Base-by-base conservation (phyloP, 2,329 filamentous ascomycete genomes). In the Calycina marina region DNA sequence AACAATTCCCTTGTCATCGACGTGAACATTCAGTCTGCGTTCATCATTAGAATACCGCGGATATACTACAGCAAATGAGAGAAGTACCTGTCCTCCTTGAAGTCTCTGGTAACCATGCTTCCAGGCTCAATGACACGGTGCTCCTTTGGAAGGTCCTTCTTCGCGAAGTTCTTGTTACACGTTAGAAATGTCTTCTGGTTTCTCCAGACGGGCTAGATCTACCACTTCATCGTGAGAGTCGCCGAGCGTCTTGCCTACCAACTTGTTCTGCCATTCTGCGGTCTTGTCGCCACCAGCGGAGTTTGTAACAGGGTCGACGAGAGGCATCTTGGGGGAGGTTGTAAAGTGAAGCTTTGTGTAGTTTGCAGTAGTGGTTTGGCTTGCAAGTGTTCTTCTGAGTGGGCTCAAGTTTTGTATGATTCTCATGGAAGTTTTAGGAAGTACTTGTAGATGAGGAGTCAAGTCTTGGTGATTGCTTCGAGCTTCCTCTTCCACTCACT, bases 171-270 rank as follows among this genome's bases (percentile, higher is more conserved):
- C 72, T 77, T 39, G 4, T 4, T 14, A 25, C 8, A 28, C 14
- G 12, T 39, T 11, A 37, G 30, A 13, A 37, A 22, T 32, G 27
- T 12, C 34, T 17, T n/a, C 13, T 13, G 18, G n/a, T 36, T 14
- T 29, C 14, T 24, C 12, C 17, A 18, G 5, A 12, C 6, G 26
- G 3, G 9, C 25, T 15, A 5, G 14, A 43, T 62, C 34, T 54
- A 76, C 72, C 6, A 61, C 69, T 50, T 69, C 67, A 41, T 57
- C 65, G 33, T 61, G 60, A 12, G 54, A 51, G 0, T 72, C 70
- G 8, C 62, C 61, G 9, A 76, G 53, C 29, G 62, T 75, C 67
- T 77, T 77, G 49, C 72, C 72, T 28, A 71, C 63, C 4, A 77
- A 59, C 60, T 74, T 73, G 54, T 63, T 65, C 42, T 56, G 58